Evolutionary conservation across 169 alveolate genomes (phyloP).

Genomic region (Cyclospora cayetanensis): DNA sequence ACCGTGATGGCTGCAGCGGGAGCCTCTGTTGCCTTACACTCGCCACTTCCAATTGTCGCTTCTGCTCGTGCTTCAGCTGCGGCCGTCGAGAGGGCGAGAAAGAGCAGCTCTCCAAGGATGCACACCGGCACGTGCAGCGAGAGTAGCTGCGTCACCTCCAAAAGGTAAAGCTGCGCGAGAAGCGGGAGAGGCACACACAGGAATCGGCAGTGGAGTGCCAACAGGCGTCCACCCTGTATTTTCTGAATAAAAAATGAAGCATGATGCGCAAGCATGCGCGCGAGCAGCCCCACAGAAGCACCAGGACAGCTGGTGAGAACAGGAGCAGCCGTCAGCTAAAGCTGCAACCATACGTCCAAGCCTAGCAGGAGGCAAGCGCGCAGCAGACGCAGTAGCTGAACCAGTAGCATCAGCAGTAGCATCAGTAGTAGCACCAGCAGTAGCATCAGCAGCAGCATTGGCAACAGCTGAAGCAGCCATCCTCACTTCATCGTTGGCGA

Average conservation of each 20-base stretch:
- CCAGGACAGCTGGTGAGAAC: background rate
- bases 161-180: constrained; percentile 46
- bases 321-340: background rate
- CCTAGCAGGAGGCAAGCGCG: background rate
- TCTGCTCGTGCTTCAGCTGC: background rate
- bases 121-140: constrained; percentile 32
- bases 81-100: background rate
- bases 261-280: no score
- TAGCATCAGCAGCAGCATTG: constrained; percentile 4
- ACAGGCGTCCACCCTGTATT: no score
- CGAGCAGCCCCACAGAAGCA: background rate
- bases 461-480: background rate
- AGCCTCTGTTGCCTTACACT: no score
- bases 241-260: no score
- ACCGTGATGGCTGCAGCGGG: no score
- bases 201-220: background rate
- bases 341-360: background rate
- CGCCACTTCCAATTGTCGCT: background rate
- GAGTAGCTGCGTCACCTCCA: constrained; percentile 59
- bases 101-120: constrained; percentile 37
- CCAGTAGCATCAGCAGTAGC: background rate
- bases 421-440: background rate
- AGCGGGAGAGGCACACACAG: background rate
- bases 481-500: constrained; percentile 58
- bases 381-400: background rate